These are phyloP conservation scores for Cladosporium sphaerospermum DNA, from an alignment of 2,329 filamentous ascomycete genomes.

Conservation along the genomic window DNA sequence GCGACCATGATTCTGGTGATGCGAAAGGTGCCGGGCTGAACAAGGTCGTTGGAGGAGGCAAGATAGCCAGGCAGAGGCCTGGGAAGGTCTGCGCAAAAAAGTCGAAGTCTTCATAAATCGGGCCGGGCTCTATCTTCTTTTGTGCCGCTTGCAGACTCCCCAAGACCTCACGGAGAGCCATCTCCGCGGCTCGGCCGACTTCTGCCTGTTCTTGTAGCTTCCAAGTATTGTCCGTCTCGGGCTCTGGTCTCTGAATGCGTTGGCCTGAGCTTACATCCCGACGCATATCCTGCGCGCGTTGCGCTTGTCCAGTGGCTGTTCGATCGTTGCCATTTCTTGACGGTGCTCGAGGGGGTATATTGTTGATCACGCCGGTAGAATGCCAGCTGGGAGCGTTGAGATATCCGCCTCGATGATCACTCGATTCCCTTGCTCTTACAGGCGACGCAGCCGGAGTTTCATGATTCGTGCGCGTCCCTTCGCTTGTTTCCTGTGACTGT, in stretches of 20 bases:
- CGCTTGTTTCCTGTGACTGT: not conserved
- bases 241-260: conserved; percentile 37
- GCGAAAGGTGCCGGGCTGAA: conserved; percentile 76
- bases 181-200: conserved; percentile 73
- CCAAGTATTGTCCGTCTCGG: conserved; percentile 40
- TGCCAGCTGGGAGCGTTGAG: conserved; percentile 66
- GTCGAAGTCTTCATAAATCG: conserved; percentile 67
- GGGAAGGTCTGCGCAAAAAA: conserved; percentile 81
- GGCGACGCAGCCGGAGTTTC: conserved; percentile 18
- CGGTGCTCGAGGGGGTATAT: conserved; percentile 46
- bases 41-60: conserved; percentile 73
- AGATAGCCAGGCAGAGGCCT: conserved; percentile 71
- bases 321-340: conserved; percentile 26
- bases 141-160: conserved; percentile 76
- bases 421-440: conserved; percentile 13
- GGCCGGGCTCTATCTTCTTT: conserved; percentile 42
- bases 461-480: conserved; percentile 13
- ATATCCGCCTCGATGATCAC: not conserved
- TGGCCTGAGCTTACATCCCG: conserved; percentile 20
- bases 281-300: conserved; percentile 25
- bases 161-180: conserved; percentile 77
- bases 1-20: conserved; percentile 72
- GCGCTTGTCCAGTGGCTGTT: conserved; percentile 22
- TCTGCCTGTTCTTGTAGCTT: conserved; percentile 59
- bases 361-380: conserved; percentile 70